Evolutionary conservation across 208 protist genomes (phyloP).

Genomic region (Herpetomonas samuelpessoai): DNA sequence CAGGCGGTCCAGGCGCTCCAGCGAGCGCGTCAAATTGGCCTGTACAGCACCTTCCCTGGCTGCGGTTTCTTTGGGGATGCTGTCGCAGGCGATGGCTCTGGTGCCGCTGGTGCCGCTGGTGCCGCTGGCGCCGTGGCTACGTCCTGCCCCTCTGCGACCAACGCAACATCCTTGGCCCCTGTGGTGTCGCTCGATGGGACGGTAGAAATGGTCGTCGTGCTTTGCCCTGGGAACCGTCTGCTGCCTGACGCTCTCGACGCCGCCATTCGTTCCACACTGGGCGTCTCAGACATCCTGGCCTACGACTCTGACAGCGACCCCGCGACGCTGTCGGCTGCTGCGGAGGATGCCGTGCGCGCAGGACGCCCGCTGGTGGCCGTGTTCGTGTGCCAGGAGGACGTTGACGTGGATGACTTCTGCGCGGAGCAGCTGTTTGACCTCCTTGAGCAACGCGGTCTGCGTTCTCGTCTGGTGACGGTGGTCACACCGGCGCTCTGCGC

Average conservation of each 20-base stretch:
- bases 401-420: conserved; percentile 28
- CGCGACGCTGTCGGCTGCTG: not conserved
- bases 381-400: conserved; percentile 11
- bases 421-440: conserved; percentile 38
- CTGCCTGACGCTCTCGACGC: conserved; percentile 2
- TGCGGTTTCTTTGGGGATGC: conserved; percentile 72
- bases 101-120: not conserved
- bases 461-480: conserved; percentile 12
- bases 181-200: conserved; percentile 19
- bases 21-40: conserved; percentile 40
- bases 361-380: not conserved
- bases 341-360: not conserved
- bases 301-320: not conserved
- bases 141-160: not conserved
- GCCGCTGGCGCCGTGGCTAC: not conserved
- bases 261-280: not conserved
- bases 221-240: conserved; percentile 30
- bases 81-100: not conserved
- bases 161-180: not conserved
- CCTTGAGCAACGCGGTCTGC: conserved; percentile 15
- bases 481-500: conserved; percentile 14
- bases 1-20: conserved; percentile 35
- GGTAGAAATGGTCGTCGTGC: conserved; percentile 39
- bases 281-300: conserved; percentile 16
- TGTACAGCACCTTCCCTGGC: conserved; percentile 53